Evolutionary conservation across 805 yeast species (phyloP).

Genomic region (Starmerella roubikii): DNA sequence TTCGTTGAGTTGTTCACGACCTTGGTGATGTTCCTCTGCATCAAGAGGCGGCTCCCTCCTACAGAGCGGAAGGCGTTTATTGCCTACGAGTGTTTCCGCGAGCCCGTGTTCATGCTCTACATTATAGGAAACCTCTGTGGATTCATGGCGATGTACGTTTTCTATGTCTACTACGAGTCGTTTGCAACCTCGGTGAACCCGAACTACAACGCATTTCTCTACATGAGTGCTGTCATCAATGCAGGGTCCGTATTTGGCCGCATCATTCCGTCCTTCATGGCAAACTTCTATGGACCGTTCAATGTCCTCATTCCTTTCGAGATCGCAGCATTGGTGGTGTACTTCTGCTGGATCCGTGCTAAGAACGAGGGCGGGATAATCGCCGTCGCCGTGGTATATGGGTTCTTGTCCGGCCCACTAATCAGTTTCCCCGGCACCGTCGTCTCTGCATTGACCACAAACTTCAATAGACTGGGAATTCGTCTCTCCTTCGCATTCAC

Average conservation of each 20-base stretch:
- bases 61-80: constrained; percentile 20
- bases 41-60: constrained; percentile 24
- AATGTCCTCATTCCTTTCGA: constrained; percentile 29
- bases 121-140: constrained; percentile 21
- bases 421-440: constrained; percentile 26
- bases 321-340: constrained; percentile 23
- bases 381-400: constrained; percentile 23
- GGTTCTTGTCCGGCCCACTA: constrained; percentile 25
- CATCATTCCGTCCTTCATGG: constrained; percentile 34
- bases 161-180: constrained; percentile 26
- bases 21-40: constrained; percentile 18
- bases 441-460: constrained; percentile 22
- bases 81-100: constrained; percentile 22
- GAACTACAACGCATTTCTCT: constrained; percentile 15
- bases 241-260: constrained; percentile 37
- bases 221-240: constrained; percentile 26
- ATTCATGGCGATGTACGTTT: constrained; percentile 25
- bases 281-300: constrained; percentile 36
- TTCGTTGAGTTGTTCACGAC: constrained; percentile 29
- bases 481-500: constrained; percentile 51
- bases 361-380: constrained; percentile 23
- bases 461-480: constrained; percentile 22
- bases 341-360: constrained; percentile 29
- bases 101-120: constrained; percentile 20
- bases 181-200: constrained; percentile 23